A percentile compares a stretch with the other conserved stretches of the same genome.
Evolutionary conservation across 1,284 basidiomycete species (phyloP).

Genomic region (Ustilago loliicola): DNA sequence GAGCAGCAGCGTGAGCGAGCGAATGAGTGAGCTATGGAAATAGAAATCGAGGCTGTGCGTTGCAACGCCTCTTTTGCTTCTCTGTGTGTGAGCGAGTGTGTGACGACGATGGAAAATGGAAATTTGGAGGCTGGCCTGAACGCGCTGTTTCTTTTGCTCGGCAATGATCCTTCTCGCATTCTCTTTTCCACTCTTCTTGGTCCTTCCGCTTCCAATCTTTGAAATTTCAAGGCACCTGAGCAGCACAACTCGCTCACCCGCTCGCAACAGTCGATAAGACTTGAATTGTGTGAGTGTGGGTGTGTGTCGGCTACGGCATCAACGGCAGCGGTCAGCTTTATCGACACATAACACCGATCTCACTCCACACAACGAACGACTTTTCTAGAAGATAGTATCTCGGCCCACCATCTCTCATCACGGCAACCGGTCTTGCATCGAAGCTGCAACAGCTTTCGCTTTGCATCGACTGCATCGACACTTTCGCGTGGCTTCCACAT

Average conservation of each 20-base stretch:
- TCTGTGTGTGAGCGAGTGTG: background rate
- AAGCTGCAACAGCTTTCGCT: background rate
- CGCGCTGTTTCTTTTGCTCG: background rate
- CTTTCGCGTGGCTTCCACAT: conserved; percentile 5
- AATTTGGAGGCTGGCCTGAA: conserved; percentile 14
- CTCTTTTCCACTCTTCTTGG: conserved; percentile 6
- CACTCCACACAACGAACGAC: background rate
- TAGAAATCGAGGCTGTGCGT: conserved; percentile 4
- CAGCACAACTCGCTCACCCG: background rate
- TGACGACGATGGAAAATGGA: background rate
- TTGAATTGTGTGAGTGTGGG: background rate
- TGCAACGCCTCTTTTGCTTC: background rate
- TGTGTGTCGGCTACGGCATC: conserved; percentile 1
- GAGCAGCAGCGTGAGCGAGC: background rate
- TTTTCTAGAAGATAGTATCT: conserved; percentile 2
- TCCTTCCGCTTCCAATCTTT: background rate
- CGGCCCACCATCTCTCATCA: conserved; percentile 5
- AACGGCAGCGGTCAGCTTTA: background rate
- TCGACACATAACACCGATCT: background rate
- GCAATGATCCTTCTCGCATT: background rate
- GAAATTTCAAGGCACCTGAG: background rate
- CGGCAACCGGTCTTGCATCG: background rate
- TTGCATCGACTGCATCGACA: background rate
- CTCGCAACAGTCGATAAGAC: background rate
- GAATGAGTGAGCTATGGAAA: background rate